Conservation (phyloP, 805 yeast species). For the Tetrapisispora namnaoensis region DNA sequence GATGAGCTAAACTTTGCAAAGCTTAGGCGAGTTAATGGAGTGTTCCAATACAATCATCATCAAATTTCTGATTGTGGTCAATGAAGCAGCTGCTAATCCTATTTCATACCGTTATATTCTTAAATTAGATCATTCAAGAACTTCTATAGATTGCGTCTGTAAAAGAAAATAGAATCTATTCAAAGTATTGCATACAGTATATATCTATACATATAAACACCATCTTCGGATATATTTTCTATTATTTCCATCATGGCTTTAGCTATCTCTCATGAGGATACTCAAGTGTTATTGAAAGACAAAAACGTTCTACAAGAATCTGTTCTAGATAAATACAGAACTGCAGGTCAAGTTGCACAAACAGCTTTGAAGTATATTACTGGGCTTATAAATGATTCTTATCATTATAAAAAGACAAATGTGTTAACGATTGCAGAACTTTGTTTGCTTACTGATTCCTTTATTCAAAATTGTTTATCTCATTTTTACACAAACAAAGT, state of each 20-base stretch:
- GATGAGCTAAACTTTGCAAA: neutral
- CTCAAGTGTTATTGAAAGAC: constrained; percentile 59
- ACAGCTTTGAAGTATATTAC: constrained; percentile 62
- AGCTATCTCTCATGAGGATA: constrained; percentile 66
- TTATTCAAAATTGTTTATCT: constrained; percentile 49
- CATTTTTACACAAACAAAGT: constrained; percentile 53
- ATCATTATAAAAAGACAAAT: constrained; percentile 40
- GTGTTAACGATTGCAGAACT: constrained; percentile 53
- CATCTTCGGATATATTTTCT: neutral
- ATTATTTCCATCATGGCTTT: constrained; percentile 44
- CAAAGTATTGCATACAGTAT: no score
- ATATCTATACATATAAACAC: neutral
- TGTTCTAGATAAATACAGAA: constrained; percentile 71
- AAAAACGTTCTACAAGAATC: constrained; percentile 55
- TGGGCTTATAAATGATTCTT: constrained; percentile 59
- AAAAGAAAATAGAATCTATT: no score
- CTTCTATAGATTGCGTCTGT: no score
- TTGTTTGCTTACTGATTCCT: constrained; percentile 75
- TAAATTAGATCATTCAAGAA: no score
- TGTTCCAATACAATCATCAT: no score
- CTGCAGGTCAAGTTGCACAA: constrained; percentile 84
- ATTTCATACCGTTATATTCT: no score
- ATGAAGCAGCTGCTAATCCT: no score
- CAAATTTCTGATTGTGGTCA: neutral
- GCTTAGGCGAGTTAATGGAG: neutral